phyloP scores from a whole-genome alignment of 129 eudicot genomes.

The Chrysanthemum makinoi region DNA sequence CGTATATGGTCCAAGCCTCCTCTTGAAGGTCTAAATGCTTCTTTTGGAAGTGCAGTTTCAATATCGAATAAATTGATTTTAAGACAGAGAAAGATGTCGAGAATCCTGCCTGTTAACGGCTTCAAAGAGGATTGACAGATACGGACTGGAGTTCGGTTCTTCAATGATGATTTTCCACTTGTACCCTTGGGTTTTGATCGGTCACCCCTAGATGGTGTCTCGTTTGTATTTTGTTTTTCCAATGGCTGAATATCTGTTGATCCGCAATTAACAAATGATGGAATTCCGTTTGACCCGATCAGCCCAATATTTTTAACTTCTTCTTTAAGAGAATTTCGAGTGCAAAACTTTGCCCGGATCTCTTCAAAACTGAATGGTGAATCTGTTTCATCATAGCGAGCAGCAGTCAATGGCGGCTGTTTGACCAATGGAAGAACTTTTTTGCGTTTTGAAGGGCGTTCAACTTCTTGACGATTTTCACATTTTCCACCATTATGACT shows the following conservation, averaged over 20 bases:
- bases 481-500: constrained; percentile 49
- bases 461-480: constrained; percentile 25
- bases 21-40: constrained; percentile 65
- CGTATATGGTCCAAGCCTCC: constrained; percentile 48
- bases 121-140: constrained; percentile 64
- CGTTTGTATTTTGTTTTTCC: constrained; percentile 32
- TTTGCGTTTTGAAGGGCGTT: constrained; percentile 13
- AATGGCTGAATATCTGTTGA: constrained; percentile 28
- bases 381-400: constrained; percentile 19
- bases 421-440: constrained; percentile 22
- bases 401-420: constrained; percentile 20
- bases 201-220: constrained; percentile 38
- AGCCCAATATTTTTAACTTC: constrained; percentile 61
- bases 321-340: constrained; percentile 50
- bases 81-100: constrained; percentile 62
- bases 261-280: constrained; percentile 42
- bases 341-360: constrained; percentile 55
- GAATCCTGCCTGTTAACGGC: constrained; percentile 63
- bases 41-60: constrained; percentile 85
- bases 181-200: constrained; percentile 35
- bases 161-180: constrained; percentile 33
- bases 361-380: constrained; percentile 52
- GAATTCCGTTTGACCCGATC: constrained; percentile 55
- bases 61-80: constrained; percentile 83
- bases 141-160: constrained; percentile 37